Evolutionary conservation across 768 basidiomycete genomes (phyloP).

Genomic region (Strobilomyces dryophilus): DNA sequence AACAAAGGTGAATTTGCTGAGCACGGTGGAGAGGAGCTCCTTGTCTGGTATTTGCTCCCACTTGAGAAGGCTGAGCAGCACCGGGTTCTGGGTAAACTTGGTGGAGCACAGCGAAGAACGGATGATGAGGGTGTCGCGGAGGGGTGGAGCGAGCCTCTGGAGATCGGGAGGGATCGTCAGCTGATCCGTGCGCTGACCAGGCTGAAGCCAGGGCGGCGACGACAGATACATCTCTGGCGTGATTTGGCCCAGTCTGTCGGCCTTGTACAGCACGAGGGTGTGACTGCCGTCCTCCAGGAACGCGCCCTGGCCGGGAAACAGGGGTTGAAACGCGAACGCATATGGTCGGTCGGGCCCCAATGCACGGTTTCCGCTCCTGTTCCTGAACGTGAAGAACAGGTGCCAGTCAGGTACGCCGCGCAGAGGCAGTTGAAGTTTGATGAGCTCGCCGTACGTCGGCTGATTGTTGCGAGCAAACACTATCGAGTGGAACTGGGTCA

Average conservation of each 20-base stretch:
- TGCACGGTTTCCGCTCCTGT: constrained; percentile 54
- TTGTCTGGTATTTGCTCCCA: constrained; percentile 73
- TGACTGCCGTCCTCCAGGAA: constrained; percentile 91
- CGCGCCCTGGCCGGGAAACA: constrained; percentile 70
- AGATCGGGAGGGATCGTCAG: constrained; percentile 55
- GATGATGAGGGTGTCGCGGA: constrained; percentile 75
- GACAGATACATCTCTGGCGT: constrained; percentile 68
- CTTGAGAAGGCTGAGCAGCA: constrained; percentile 71
- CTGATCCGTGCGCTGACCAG: constrained; percentile 59
- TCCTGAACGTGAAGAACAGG: constrained; percentile 90
- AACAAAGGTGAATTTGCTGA: constrained; percentile 86
- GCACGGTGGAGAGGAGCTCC: constrained; percentile 62
- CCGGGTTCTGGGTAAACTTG: constrained; percentile 84
- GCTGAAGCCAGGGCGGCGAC: constrained; percentile 55
- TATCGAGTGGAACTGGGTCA: constrained; percentile 84
- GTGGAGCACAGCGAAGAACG: constrained; percentile 92
- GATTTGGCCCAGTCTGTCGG: constrained; percentile 64
- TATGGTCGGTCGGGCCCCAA: constrained; percentile 67
- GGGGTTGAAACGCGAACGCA: constrained; percentile 88
- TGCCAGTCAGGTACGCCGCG: constrained; percentile 76
- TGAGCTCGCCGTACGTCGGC: constrained; percentile 90
- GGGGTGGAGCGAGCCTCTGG: constrained; percentile 58
- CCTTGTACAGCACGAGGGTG: constrained; percentile 76
- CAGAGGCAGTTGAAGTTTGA: constrained; percentile 78
- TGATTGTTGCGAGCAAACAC: constrained; percentile 85